Evolutionary conservation across 441 rosid genomes (phyloP).

Genomic region (Erodium texanum): DNA sequence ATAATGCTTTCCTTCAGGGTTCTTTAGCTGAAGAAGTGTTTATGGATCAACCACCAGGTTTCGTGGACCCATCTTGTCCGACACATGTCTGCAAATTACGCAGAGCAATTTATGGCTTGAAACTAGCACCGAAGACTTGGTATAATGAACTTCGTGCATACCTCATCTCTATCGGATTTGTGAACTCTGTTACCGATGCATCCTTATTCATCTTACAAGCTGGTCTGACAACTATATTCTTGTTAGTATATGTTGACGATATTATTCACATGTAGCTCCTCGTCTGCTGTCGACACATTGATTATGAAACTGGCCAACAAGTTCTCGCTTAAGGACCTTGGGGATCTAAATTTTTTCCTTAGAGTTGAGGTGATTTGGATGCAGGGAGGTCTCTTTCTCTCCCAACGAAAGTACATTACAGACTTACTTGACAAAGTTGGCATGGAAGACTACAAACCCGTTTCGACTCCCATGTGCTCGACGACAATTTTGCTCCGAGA

Average conservation of each 20-base stretch:
- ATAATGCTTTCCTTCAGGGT: neutral
- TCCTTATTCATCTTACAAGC: neutral
- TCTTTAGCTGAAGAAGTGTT: neutral
- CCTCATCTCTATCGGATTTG: neutral
- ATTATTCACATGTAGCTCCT: neutral
- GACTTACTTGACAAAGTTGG: neutral
- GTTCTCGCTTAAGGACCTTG: neutral
- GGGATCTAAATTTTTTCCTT: neutral
- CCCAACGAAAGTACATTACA: neutral
- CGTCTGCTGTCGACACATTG: neutral
- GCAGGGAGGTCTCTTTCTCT: neutral
- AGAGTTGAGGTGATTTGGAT: neutral
- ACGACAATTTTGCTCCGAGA: neutral
- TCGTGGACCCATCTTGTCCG: neutral
- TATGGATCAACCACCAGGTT: neutral
- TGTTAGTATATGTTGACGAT: neutral
- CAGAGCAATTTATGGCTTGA: neutral
- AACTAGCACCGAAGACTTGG: neutral
- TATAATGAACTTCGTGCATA: neutral
- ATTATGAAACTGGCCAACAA: neutral
- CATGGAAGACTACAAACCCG: neutral
- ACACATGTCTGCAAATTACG: neutral
- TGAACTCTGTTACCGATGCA: neutral
- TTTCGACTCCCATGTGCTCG: neutral
- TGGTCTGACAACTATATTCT: neutral